Evolutionary conservation across 1,139 yeast species (phyloP).

Genomic region (Schizosaccharomyces versatilis): DNA sequence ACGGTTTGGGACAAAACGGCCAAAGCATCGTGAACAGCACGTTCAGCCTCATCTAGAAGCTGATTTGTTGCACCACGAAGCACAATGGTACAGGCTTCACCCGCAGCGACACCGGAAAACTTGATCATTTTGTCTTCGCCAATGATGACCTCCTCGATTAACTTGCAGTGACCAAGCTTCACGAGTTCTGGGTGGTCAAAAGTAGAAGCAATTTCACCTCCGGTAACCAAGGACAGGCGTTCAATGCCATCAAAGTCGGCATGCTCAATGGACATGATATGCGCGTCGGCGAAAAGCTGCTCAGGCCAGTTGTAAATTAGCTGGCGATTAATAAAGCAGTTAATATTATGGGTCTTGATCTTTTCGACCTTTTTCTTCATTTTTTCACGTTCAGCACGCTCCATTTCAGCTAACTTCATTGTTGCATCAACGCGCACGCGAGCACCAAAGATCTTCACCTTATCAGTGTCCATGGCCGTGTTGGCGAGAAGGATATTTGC

Average conservation of each 20-base stretch:
- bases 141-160: constrained; percentile 72
- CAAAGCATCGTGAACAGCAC: constrained; percentile 90
- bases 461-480: constrained; percentile 90
- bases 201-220: constrained; percentile 94
- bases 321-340: constrained; percentile 85
- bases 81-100: constrained; percentile 91
- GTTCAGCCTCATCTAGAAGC: constrained; percentile 87
- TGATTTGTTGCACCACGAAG: constrained; percentile 89
- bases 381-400: constrained; percentile 77
- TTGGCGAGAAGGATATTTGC: constrained; percentile 82
- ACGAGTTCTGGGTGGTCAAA: constrained; percentile 80
- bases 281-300: constrained; percentile 70
- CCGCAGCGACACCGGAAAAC: constrained; percentile 85
- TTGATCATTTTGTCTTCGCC: constrained; percentile 71
- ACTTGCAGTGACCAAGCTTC: constrained; percentile 68
- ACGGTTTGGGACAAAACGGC: constrained; percentile 92
- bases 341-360: constrained; percentile 60
- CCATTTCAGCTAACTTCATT: constrained; percentile 80
- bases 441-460: constrained; percentile 92
- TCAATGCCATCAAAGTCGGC: constrained; percentile 98
- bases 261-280: constrained; percentile 83
- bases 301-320: constrained; percentile 95
- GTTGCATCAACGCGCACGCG: constrained; percentile 93
- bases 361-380: constrained; percentile 81
- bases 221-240: constrained; percentile 85